Evolutionary conservation across 2,329 filamentous ascomycete species (phyloP), one percentile per base, ranked within the genome.

Genomic region (Ophiostoma pallidulum): DNA sequence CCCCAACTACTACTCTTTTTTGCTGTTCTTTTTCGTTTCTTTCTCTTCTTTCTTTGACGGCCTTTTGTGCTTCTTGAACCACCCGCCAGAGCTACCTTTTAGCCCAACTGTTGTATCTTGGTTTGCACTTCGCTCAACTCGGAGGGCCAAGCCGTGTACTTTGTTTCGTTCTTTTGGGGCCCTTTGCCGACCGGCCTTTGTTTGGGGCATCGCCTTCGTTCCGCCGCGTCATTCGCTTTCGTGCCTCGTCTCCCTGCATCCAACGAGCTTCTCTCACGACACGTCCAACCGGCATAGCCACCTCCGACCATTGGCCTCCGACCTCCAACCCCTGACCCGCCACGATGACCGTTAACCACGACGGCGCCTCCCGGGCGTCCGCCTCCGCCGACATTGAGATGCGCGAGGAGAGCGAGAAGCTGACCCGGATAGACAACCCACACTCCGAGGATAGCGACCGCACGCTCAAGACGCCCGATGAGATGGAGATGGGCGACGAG

Each of bases 401-500:
- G 49, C 51, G 49, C 29, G 45, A 45, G 3, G 62, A 62, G 41
- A 62, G 61, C 45, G 65, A 64, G 48, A 63, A 63, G 49, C 47
- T 61, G 41, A 50, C 54, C 19, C 49, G 51, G 20, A 39, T 62
- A 29, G 62, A 66, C 16, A 55, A 56, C 18, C 19, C 35, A 19
- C 43, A 43, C 33, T 53, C 56, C 22, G 63, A 64, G 16, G 64
- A 64, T 38, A 57, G 57, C 50, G 51, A 57, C 13, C 59, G 62
- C 44, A 58, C 61, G 47, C 55, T 60, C 45, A 62, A 57, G 12
- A 48, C 53, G 4, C 56, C 57, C 4, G 57, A 59, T 18, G 64
- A 67, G n/a, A 53, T 66, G 43, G 67, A 71, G 40, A 59, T 64
- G 18, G 58, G 53, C 22, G 58, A 65, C 33, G 64, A 66, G 40